Evolutionary conservation across 2,329 filamentous ascomycete genomes (phyloP), one percentile per base, ranked within the genome.

Genomic region (Fusarium sp.): DNA sequence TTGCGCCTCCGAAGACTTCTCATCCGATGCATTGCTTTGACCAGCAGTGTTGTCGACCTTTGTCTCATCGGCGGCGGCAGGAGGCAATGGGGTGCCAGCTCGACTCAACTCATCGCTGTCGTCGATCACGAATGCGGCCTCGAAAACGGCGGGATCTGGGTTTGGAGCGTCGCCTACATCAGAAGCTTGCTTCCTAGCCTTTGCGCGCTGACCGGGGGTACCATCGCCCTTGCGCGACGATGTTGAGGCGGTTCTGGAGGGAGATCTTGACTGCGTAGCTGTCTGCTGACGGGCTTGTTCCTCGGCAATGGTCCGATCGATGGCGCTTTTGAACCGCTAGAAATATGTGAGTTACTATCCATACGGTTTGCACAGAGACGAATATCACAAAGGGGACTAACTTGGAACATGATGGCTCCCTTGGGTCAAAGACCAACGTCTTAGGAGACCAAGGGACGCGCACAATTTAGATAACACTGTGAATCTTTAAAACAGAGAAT

Each of bases 241-340:
- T 10, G 76, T 75, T 34, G 79, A 80, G 36, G 67, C 75, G 22
- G 79, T 76, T 79, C 82, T 75, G 62, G 81, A 79, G 75, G 79
- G 74, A 73, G 81, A 74, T 59, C 80, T 75, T 73, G 85, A 80
- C 53, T 84, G 83, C 7, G 84, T 78, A 67, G 84, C 73, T 51
- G 84, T 80, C 76, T 88, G 88, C 77, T 94, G 92, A 61, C 93
- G 91, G 60, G 93, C 92, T 81, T 97, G 93, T 82, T 98, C 94
- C 82, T 97, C 94, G 75, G 94, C 92, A 75, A 98, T 96, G 75
- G 91, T 91, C 74, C 90, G 90, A 78, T 97, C 93, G 78, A 97
- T 94, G 62, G 92, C 92, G 75, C 91, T 92, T 82, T 93, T 92
- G 73, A 97, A 84, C 84, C 92, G 89, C 92, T 96, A 77, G 21